Conservation (phyloP, 148 eudicot species). For the Rhododendron vialii region DNA sequence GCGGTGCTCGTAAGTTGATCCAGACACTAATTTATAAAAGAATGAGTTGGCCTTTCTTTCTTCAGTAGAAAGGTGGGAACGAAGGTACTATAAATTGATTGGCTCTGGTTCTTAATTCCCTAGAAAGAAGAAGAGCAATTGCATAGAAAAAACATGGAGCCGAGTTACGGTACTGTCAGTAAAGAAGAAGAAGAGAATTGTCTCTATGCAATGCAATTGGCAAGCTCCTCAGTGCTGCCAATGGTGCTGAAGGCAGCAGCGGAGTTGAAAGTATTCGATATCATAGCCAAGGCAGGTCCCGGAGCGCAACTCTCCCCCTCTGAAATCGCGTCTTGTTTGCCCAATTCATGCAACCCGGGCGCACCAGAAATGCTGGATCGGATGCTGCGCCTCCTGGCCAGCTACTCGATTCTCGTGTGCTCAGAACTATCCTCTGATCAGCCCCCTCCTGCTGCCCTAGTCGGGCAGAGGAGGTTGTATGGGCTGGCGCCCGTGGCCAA, state of each 20-base stretch:
- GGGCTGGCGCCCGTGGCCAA: not conserved
- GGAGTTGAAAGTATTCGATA: slow-evolving; percentile 29
- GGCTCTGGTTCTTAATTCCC: not conserved
- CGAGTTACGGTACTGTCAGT: not conserved
- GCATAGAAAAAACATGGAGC: not conserved
- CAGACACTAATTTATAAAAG: too few relatives aligned
- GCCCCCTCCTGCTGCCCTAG: not conserved
- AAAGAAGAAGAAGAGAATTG: slow-evolving; percentile 9
- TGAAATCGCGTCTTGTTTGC: slow-evolving; percentile 25
- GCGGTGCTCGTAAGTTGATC: too few relatives aligned
- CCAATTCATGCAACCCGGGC: slow-evolving; percentile 15
- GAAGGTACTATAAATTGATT: not conserved
- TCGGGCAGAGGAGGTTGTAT: not conserved
- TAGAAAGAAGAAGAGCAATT: not conserved
- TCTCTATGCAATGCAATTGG: slow-evolving; percentile 15
- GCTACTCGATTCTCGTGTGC: slow-evolving; percentile 25
- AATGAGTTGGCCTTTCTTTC: too few relatives aligned
- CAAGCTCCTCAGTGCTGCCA: not conserved
- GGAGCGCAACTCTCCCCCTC: slow-evolving; percentile 16
- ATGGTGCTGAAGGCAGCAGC: slow-evolving; percentile 19
- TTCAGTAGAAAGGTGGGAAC: too few relatives aligned
- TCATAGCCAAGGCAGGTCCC: slow-evolving; percentile 25
- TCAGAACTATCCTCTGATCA: not conserved
- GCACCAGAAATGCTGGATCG: slow-evolving; percentile 38
- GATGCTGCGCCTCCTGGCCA: slow-evolving; percentile 37